Evolutionary conservation across 305 asterid genomes (phyloP).

Genomic region (Solanum chacoense): DNA sequence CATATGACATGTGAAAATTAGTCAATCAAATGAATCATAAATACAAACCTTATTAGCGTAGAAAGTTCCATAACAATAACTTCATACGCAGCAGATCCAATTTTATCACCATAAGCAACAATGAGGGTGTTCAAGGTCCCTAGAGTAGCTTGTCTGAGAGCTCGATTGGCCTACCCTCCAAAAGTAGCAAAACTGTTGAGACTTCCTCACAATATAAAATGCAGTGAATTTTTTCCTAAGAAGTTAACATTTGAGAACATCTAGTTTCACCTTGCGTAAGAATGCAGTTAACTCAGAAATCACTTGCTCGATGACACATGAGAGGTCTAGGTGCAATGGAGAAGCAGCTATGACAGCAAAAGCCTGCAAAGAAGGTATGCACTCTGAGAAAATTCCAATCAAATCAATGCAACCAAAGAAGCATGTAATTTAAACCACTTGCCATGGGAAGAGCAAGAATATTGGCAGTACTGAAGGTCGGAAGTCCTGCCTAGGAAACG

Average conservation of each 20-base stretch:
- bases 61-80: slow-evolving; percentile 92
- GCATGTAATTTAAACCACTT: not conserved
- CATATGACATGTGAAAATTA: not conserved
- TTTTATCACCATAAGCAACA: slow-evolving; percentile 89
- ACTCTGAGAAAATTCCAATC: not conserved
- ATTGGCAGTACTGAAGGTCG: not conserved
- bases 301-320: slow-evolving; percentile 84
- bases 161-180: slow-evolving; percentile 81
- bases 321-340: slow-evolving; percentile 82
- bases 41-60: slow-evolving; percentile 70
- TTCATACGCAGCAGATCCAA: slow-evolving; percentile 87
- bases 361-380: slow-evolving; percentile 44
- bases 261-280: slow-evolving; percentile 67
- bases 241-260: slow-evolving; percentile 2
- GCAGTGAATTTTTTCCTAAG: not conserved
- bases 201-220: not conserved
- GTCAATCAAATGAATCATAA: not conserved
- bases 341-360: slow-evolving; percentile 95
- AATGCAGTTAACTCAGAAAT: slow-evolving; percentile 92
- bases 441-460: not conserved
- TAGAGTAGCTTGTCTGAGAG: slow-evolving; percentile 88
- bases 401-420: not conserved
- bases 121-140: slow-evolving; percentile 90
- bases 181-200: not conserved
- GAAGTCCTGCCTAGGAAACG: not conserved